Base-by-base conservation (phyloP, 495 filamentous ascomycete genomes). In the Articulospora tetracladia region DNA sequence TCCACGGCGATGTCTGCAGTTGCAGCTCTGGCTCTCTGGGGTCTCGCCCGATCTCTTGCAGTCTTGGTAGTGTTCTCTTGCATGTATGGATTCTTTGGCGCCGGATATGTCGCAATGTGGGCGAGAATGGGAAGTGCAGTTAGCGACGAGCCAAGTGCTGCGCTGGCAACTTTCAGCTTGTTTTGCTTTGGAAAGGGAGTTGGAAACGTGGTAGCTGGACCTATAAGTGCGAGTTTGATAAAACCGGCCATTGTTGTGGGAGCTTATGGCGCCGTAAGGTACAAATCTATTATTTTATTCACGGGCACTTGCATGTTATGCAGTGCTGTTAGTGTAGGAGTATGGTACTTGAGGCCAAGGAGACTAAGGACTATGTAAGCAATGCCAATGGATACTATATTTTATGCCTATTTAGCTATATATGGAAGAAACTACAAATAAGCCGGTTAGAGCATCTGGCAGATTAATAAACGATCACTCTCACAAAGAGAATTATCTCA, bases 251-350 rank as follows among this genome's bases (percentile, higher is more conserved):
- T 69, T 3, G 64, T 69, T 50, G 68, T 60, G 2, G 64, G 51
- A 13, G 73, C 66, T 15, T 83, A 80, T 67, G 79, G 78, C 0
- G 79, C 73, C 34, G 74, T 71, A 20, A 62, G 39, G 46, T 84
- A 79, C 67, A 81, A 81, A 28, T 66, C 68, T 2, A 59, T 85
- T 60, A 80, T 85, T 53, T 67, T 78, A 2, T 84, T 83, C 61
- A 84, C 81, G 0, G 82, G 82, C 6, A 69, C 53, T 15, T 55
- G 32, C 23, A 59, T 63, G 55, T 2, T 59, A 20, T 19, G 23
- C 23, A 63, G 61, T 34, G 49, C 61, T 2, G 2, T 36, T 30
- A 20, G 15, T 47, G 54, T 51, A n/a, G n/a, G n/a, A n/a, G n/a
- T n/a, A n/a, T n/a, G n/a, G n/a, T n/a, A n/a, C n/a, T n/a, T n/a